Evolutionary conservation across 2,329 filamentous ascomycete genomes (phyloP), one percentile per base, ranked within the genome.

Genomic region (Venturiaceae sp.): DNA sequence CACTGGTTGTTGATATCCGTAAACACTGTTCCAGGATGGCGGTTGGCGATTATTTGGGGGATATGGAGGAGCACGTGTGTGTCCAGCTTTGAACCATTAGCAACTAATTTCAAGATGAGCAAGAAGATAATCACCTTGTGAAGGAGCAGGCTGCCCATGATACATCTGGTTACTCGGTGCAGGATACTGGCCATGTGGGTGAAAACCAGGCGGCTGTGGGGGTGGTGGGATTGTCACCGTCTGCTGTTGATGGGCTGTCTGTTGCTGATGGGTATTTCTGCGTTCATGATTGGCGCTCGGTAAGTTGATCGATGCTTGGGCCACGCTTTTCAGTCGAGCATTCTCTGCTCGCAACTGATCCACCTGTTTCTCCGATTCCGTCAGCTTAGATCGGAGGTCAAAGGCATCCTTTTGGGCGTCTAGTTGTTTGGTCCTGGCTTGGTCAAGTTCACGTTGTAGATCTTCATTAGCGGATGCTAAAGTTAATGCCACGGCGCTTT

Each of bases 241-340:
- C n/a, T 54, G 53, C 23, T 56, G 39, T 26, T 28, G 30, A 11
- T 50, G 30, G 9, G 41, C 13, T 47, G 28, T 34, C 32, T 32
- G 28, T 30, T 41, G 44, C 39, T 34, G 41, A 50, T 68, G 69
- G 6, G 66, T 59, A 30, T 63, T 65, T 8, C 23, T 63, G 1
- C 64, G 55, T 36, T 70, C 63, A 30, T 62, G 62, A 3, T 63
- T 61, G 2, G 66, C 63, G 2, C 62, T 58, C 14, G 66, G 59
- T 23, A 30, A n/a, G 41, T 58, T 60, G 60, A 55, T 26, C 9
- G 47, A 30, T 41, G 36, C 41, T 33, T 52, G 52, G 6, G 57
- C 34, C 8, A 44, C 52, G 36, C 33, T 19, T 14, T 36, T 52
- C 7, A 54, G 28, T 34, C 30, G 33, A 53, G 41, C 11, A 41